These are phyloP conservation scores for Pyricularia pennisetigena DNA, from an alignment of 2,329 filamentous ascomycete genomes.

Conservation along the genomic window DNA sequence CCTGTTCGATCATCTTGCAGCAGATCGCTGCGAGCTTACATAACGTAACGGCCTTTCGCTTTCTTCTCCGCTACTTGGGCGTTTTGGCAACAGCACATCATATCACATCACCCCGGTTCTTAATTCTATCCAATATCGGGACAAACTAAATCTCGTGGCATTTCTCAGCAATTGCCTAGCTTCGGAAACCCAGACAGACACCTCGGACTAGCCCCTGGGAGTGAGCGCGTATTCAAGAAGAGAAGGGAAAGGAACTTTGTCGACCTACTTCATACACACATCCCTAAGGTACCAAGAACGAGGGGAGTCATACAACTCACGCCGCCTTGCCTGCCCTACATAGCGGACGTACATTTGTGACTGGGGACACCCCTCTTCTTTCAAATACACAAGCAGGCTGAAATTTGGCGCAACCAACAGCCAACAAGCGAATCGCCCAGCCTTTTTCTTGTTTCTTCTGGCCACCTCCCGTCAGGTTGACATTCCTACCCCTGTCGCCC, in stretches of 20 bases:
- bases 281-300: neutral
- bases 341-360: neutral
- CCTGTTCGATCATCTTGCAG: conserved; percentile 1
- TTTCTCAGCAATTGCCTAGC: conserved; percentile 13
- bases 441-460: neutral
- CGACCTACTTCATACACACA: neutral
- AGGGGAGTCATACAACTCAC: neutral
- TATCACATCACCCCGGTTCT: neutral
- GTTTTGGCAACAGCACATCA: neutral
- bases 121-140: conserved; percentile 9
- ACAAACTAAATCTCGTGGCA: conserved; percentile 9
- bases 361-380: neutral
- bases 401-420: neutral
- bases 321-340: neutral
- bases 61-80: neutral
- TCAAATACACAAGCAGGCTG: neutral
- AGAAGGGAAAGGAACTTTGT: neutral
- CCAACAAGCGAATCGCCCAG: neutral
- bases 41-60: neutral
- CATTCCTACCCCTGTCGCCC: neutral
- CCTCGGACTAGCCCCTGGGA: neutral
- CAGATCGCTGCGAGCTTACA: neutral
- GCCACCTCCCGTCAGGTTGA: neutral
- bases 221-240: too few relatives aligned
- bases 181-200: conserved; percentile 12